Base-by-base conservation (phyloP, 495 filamentous ascomycete genomes). In the Tuber borchii region DNA sequence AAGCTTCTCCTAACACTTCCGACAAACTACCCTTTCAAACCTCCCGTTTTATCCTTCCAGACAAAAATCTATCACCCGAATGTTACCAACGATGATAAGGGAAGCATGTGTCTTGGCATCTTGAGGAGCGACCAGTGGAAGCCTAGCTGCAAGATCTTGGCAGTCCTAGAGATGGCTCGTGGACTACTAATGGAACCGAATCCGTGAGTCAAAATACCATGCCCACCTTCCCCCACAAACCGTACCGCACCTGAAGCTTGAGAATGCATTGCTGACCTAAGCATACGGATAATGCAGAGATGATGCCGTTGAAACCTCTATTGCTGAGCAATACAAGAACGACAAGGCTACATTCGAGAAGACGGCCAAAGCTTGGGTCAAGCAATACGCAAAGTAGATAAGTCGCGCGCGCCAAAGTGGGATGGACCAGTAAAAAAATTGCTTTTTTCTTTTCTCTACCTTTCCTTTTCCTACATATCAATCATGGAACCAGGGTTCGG, bases 21-120 rank as follows among this genome's bases (percentile, higher is more conserved):
- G 31, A 85, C 84, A 75, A 92, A 95, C 78, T 99, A 98, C 86
- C 95, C 95, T 16, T 99, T 98, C 90, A 97, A 96, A 82, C 90
- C 95, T 7, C 96, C 96, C 0, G 87, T 86, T 46, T 88, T 99
- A 77, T 90, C 86, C 80, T 99, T 98, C 89, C 87, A 88, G 72
- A 99, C 95, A 56, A 97, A 95, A 83, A 93, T 99, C 86, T 99
- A 97, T 87, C 95, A 99, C 87, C 96, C 96, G 20, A 99, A 99
- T 85, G 90, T 99, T 69, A 94, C 92, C 82, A 97, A 97, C 87
- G 96, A 98, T 84, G 91, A 90, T 78, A 91, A 91, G 75, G 95
- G 95, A 14, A 89, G 87, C 82, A 97, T 99, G 92, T 99, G 95
- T 84, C 88, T 99, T 46, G 92, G 90, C 16, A 90, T 97, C 85